Evolutionary conservation across 306 rosid species (phyloP).

Genomic region (Sicyos baderoa): DNA sequence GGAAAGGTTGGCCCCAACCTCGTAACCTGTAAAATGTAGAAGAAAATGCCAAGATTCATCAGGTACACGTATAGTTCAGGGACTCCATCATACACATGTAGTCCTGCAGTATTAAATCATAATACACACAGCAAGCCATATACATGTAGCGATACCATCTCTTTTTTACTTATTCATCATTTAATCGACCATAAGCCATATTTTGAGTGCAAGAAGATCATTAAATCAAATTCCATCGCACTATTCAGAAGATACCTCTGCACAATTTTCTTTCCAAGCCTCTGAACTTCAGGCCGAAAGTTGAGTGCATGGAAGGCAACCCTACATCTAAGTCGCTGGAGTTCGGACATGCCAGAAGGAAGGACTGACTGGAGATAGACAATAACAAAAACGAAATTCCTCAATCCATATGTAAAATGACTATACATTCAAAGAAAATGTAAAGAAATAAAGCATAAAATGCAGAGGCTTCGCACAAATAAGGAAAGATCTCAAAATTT

Average conservation of each 20-base stretch:
- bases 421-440: not conserved
- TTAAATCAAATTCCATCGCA: no score
- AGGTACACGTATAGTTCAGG: no score
- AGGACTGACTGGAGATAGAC: conserved; percentile 59
- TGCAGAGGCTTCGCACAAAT: not conserved
- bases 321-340: conserved; percentile 92
- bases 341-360: conserved; percentile 71
- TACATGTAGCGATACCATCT: not conserved
- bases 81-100: not conserved
- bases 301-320: conserved; percentile 82
- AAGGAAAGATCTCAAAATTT: not conserved
- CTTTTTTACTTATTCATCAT: not conserved
- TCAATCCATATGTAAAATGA: not conserved
- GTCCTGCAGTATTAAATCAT: not conserved
- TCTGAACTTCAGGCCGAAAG: conserved; percentile 70
- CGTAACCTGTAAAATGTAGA: conserved; percentile 50
- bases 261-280: conserved; percentile 61
- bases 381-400: not conserved
- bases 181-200: not conserved
- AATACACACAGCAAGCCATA: conserved; percentile 1
- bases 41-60: conserved; percentile 11
- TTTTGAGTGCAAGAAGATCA: not conserved
- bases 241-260: conserved; percentile 51
- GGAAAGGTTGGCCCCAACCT: conserved; percentile 75
- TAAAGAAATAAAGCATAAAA: not conserved